A percentile compares a stretch with the other conserved stretches of the same genome.
Evolutionary conservation across 2,329 filamentous ascomycete species (phyloP).

Genomic region (Fusarium pilosicola): DNA sequence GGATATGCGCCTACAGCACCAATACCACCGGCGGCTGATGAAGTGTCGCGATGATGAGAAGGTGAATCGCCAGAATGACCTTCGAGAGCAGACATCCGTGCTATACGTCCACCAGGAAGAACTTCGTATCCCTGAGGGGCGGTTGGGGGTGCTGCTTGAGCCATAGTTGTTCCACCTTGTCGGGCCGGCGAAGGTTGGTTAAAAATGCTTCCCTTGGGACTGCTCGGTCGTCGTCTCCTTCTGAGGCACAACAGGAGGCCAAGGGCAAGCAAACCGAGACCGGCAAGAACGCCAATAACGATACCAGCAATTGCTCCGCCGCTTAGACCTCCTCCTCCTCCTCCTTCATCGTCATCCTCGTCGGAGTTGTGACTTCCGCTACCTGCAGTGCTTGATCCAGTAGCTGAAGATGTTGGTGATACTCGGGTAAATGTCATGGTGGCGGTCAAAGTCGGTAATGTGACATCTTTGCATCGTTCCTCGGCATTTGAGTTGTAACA

Average conservation of each 20-base stretch:
- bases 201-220: constrained; percentile 78
- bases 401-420: constrained; percentile 50
- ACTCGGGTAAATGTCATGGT: constrained; percentile 69
- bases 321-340: constrained; percentile 60
- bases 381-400: constrained; percentile 29
- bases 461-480: constrained; percentile 77
- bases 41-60: constrained; percentile 59
- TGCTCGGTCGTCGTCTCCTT: constrained; percentile 63
- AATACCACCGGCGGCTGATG: constrained; percentile 51
- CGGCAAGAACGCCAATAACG: constrained; percentile 82
- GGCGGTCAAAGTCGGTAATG: constrained; percentile 78
- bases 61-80: constrained; percentile 73
- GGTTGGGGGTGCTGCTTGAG: constrained; percentile 45
- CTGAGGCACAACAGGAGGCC: constrained; percentile 75
- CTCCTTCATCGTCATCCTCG: constrained; percentile 35
- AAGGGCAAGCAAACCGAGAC: constrained; percentile 73
- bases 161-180: constrained; percentile 55
- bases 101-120: constrained; percentile 87
- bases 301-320: constrained; percentile 93
- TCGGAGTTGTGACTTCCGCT: constrained; percentile 26
- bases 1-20: constrained; percentile 60
- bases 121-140: constrained; percentile 72
- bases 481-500: constrained; percentile 86
- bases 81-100: constrained; percentile 94
- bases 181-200: constrained; percentile 87